Base-by-base conservation (phyloP, 2,329 filamentous ascomycete species). In the Colletotrichum sp. region DNA sequence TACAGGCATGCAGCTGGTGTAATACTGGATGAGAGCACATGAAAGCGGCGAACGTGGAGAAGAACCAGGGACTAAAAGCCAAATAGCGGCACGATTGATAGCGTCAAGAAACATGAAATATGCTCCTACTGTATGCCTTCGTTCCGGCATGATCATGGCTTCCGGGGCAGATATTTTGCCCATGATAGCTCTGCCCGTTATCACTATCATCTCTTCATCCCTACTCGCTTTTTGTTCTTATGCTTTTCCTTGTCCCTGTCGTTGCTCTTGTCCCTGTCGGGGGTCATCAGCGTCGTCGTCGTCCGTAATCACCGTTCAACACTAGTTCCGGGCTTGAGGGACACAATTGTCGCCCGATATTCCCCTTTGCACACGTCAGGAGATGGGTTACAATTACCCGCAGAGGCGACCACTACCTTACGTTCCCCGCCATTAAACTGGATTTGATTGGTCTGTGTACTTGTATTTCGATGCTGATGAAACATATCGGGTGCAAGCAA, bases 101-200 rank as follows among this genome's bases (percentile, higher is more conserved):
- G 38, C 5, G 38, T n/a, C 2, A 43, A 43, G 18, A n/a, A n/a
- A 2, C 18, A 43, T 43, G 11, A 0, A 43, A 0, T 43, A 6
- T n/a, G 18, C 18, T 18, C 38, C 38, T 43, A 12, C 9, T n/a
- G 18, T 0, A n/a, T n/a, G 5, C n/a, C 38, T 43, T n/a, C 38
- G 38, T 43, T 43, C 38, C 38, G 38, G 38, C 38, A 43, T 12
- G 9, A 43, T 6, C 38, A 6, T 43, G 2, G 18, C 38, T n/a
- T 43, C 11, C 38, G 38, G 38, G 18, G 18, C 3, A n/a, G 38
- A 0, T 7, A 43, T 9, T 43, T 43, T 9, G 38, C 18, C 38
- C 38, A n/a, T 4, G 18, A n/a, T 43, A 43, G 9, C 6, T 43
- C 8, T 43, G 9, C 0, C 38, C 38, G 38, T n/a, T 43, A 9